These are phyloP conservation scores for Oryza glaberrima DNA, from an alignment of 176 grass and related monocot genomes.

Conservation along the genomic window DNA sequence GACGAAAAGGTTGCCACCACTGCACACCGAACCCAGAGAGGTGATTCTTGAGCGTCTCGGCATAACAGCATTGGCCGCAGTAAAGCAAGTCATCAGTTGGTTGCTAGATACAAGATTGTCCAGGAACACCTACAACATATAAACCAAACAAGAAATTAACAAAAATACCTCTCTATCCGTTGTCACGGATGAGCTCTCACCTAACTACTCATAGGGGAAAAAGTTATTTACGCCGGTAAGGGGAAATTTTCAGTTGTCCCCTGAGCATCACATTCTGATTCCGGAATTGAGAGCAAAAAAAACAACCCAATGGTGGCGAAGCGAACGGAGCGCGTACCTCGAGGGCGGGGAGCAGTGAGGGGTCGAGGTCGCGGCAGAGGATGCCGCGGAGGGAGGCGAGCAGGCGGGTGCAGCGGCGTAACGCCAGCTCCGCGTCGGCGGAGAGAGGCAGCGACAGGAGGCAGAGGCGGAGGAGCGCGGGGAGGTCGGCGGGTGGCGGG, in stretches of 20 bases:
- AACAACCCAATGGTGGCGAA: background rate
- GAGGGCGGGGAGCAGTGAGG: constrained; percentile 35
- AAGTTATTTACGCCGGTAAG: background rate
- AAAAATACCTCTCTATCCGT: background rate
- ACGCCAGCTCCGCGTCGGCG: background rate
- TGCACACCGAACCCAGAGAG: too few relatives aligned
- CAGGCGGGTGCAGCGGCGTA: background rate
- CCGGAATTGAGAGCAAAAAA: background rate
- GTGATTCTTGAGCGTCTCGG: background rate
- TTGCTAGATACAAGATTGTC: constrained; percentile 3
- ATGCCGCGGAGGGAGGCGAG: constrained; percentile 14
- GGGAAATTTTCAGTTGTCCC: background rate
- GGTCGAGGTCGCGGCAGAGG: constrained; percentile 23
- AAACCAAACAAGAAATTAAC: background rate
- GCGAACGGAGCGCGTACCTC: constrained; percentile 30
- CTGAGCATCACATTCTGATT: background rate
- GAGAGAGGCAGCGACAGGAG: background rate
- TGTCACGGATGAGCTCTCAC: background rate
- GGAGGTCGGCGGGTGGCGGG: background rate
- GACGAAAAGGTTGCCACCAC: background rate
- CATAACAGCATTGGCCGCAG: background rate
- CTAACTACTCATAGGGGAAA: background rate
- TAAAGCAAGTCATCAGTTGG: background rate
- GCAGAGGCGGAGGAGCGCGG: constrained; percentile 16
- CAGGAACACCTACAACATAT: constrained; percentile 35